Evolutionary conservation across 163 green algal genomes (phyloP).

Genomic region (Chlorella variabilis): DNA sequence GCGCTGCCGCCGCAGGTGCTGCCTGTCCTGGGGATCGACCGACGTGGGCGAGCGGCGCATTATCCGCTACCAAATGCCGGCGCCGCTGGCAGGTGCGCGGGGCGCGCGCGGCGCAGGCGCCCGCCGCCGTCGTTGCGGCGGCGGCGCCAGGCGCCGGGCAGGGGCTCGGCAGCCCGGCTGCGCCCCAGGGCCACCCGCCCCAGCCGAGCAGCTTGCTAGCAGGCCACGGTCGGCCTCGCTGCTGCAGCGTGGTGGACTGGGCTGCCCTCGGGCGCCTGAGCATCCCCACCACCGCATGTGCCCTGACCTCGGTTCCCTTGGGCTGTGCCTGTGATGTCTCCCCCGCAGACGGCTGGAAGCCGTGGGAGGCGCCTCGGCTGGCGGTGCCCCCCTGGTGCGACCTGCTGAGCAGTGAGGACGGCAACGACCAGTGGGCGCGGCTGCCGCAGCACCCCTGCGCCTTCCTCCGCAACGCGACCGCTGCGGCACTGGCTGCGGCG

Average conservation of each 20-base stretch:
- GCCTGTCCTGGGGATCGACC: not conserved
- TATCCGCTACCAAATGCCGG: not conserved
- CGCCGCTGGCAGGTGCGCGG: not conserved
- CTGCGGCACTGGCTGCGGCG: slow-evolving; percentile 4
- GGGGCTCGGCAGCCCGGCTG: too few species aligned
- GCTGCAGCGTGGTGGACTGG: too few species aligned
- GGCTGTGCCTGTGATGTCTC: too few species aligned
- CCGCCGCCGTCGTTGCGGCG: too few species aligned
- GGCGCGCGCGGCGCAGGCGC: too few species aligned
- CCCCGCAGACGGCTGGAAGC: not conserved
- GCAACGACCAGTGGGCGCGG: not conserved
- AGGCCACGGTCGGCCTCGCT: too few species aligned
- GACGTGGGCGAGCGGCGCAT: not conserved
- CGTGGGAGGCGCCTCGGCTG: not conserved
- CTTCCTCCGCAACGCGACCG: slow-evolving; percentile 26
- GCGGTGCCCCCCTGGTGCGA: slow-evolving; percentile 21
- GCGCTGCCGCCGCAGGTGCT: not conserved
- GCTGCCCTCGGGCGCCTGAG: too few species aligned
- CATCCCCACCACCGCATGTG: too few species aligned
- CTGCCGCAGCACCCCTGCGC: slow-evolving; percentile 28
- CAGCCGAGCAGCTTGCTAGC: too few species aligned
- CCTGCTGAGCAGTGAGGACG: not conserved
- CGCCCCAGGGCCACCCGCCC: too few species aligned
- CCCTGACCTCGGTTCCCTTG: too few species aligned
- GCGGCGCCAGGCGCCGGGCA: too few species aligned